Evolutionary conservation across 108 stramenopile genomes (phyloP), one percentile per base, ranked within the genome.

Genomic region (Nitzschia putrida): DNA sequence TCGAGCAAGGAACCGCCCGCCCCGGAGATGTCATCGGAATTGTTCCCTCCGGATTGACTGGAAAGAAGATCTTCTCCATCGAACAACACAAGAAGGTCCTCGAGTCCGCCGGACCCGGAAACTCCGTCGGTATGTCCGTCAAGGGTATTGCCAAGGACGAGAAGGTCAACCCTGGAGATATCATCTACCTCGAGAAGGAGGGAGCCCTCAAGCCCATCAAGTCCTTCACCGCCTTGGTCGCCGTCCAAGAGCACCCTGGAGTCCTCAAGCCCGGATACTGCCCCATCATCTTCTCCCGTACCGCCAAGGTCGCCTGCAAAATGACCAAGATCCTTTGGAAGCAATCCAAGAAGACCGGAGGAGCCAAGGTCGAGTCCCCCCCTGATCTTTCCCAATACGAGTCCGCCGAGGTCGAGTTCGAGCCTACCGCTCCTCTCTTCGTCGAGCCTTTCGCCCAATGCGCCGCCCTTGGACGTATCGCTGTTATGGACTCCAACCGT

Each of bases 281-380:
- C 43, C 87, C 85, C 29, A 66, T 91, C 66, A 74, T 91, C 66
- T 91, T 91, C 77, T 91, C 82, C 51, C 90, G 90, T 83, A 91
- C 90, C 75, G 90, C 90, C 67, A 91, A 88, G 85, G 87, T 91
- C 72, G 90, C 90, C 13, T 91, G 90, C 79, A 91, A 91, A 85
- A 91, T 91, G 90, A 88, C 87, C 84, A 83, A 82, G 78, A 91
- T 91, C 73, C 68, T 87, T 59, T 91, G 90, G 90, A 91, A 91
- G 90, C 80, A 83, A 80, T 82, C 81, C 53, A 88, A 88, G 90
- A 88, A 88, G 87, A 91, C 90, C 50, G 90, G 90, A 72, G 85
- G 87, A 58, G 64, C 72, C 61, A 91, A 91, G 87, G 85, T 91
- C 21, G 90, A 91, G 52, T 83, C 87, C 80, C 90, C 90, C 49